These are phyloP conservation scores for Botryococcus braunii DNA, from an alignment of 163 green algal genomes.

Conservation along the genomic window DNA sequence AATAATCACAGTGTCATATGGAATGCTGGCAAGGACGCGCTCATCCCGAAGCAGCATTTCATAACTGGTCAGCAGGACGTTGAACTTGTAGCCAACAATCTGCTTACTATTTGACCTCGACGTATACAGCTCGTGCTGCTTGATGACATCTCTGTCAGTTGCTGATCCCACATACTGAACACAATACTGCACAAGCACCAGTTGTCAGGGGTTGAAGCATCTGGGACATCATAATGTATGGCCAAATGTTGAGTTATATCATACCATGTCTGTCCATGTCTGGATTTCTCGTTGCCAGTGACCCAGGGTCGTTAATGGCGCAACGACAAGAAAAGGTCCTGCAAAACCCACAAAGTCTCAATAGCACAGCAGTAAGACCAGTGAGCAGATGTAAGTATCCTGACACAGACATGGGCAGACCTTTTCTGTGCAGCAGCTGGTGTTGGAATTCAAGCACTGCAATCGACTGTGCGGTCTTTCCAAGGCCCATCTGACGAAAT, in stretches of 20 bases:
- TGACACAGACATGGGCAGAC: constrained; percentile 64
- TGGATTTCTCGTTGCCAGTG: constrained; percentile 87
- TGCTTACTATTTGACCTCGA: not conserved
- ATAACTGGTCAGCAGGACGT: constrained; percentile 14
- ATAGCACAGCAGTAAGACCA: not conserved
- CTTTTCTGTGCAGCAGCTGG: constrained; percentile 31
- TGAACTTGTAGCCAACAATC: constrained; percentile 11
- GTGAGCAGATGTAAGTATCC: not conserved
- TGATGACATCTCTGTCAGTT: constrained; percentile 52
- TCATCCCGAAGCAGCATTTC: constrained; percentile 27
- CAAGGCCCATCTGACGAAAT: constrained; percentile 78
- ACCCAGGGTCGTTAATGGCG: constrained; percentile 79
- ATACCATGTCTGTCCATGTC: constrained; percentile 81
- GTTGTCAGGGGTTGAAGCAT: not conserved
- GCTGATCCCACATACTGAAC: constrained; percentile 61
- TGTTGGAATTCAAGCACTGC: constrained; percentile 63
- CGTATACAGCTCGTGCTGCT: constrained; percentile 59
- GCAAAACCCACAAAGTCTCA: not conserved
- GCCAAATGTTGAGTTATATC: not conserved
- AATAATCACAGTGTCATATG: constrained; percentile 32
- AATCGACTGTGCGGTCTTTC: constrained; percentile 75
- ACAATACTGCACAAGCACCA: constrained; percentile 45
- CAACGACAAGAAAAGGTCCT: constrained; percentile 78
- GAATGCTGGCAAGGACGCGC: not conserved
- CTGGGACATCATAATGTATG: not conserved